Percentiles rank a stretch among this genome's conserved stretches.
These are phyloP conservation scores for Penicillium riverlandense DNA, from an alignment of 495 filamentous ascomycete genomes.

Conservation along the genomic window DNA sequence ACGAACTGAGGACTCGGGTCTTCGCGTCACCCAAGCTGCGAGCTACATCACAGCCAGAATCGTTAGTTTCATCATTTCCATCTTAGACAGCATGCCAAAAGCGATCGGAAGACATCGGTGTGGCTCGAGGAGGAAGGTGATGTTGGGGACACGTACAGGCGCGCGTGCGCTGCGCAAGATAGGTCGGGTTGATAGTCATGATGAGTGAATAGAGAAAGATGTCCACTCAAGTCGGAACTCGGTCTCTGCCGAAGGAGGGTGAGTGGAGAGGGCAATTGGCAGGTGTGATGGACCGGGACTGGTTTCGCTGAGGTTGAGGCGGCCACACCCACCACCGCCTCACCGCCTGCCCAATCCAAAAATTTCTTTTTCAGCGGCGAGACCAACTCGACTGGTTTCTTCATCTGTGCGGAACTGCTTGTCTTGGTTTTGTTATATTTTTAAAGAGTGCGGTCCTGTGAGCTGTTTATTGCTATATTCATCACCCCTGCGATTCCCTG, in stretches of 20 bases:
- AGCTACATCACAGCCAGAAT: conserved; percentile 43
- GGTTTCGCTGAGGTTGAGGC: conserved; percentile 19
- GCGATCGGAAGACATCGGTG: conserved; percentile 17
- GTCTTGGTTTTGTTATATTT: conserved; percentile 6
- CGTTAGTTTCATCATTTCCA: conserved; percentile 14
- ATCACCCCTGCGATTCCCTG: background rate
- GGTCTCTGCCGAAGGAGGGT: conserved; percentile 11
- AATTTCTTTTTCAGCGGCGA: conserved; percentile 24
- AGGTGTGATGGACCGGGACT: too few relatives aligned
- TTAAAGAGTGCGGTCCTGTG: background rate
- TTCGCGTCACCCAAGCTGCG: conserved; percentile 81
- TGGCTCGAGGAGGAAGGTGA: conserved; percentile 3
- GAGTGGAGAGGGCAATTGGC: conserved; percentile 7
- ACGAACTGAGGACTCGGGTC: conserved; percentile 71
- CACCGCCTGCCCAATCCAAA: conserved; percentile 42
- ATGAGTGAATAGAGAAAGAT: conserved; percentile 6
- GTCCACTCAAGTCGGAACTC: conserved; percentile 8
- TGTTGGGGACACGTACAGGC: conserved; percentile 62
- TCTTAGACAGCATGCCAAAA: too few relatives aligned
- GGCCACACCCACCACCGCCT: conserved; percentile 2
- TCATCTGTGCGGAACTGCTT: conserved; percentile 1
- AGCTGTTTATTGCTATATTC: conserved; percentile 2
- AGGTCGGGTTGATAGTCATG: conserved; percentile 85
- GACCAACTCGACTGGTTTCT: background rate
- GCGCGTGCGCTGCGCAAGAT: conserved; percentile 83